Percentiles rank a stretch among this genome's conserved stretches.
These are phyloP conservation scores for Pyrenochaeta sp. DNA, from an alignment of 2,329 filamentous ascomycete genomes.

Conservation along the genomic window DNA sequence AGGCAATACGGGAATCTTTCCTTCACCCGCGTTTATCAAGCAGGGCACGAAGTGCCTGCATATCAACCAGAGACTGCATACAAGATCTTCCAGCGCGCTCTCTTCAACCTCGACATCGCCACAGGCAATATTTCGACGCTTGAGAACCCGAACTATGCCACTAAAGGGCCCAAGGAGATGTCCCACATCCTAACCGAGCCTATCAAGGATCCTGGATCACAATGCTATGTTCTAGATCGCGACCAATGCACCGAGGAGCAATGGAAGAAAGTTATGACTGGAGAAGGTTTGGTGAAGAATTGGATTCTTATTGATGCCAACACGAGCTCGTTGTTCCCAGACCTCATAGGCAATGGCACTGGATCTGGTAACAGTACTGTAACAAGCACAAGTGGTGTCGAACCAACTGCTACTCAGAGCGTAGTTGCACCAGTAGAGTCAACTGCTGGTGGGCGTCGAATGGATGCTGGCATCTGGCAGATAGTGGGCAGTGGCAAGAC, in stretches of 20 bases:
- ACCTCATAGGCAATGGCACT: constrained; percentile 24
- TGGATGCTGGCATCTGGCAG: too few relatives aligned
- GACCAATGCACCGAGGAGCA: constrained; percentile 41
- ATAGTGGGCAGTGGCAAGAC: too few relatives aligned
- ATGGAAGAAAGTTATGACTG: constrained; percentile 41
- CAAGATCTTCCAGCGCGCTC: constrained; percentile 61
- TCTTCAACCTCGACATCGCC: constrained; percentile 60
- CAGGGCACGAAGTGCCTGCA: constrained; percentile 61
- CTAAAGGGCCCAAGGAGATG: constrained; percentile 47
- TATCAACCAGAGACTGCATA: constrained; percentile 59
- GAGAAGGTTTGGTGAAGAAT: constrained; percentile 38
- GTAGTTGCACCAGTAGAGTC: too few relatives aligned
- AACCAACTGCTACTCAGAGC: too few relatives aligned
- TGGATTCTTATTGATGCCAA: constrained; percentile 47
- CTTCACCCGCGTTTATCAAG: constrained; percentile 60
- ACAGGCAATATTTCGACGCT: constrained; percentile 58
- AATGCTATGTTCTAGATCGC: constrained; percentile 42
- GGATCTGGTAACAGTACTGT: constrained; percentile 10
- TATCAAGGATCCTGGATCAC: constrained; percentile 48
- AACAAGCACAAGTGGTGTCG: constrained; percentile 6
- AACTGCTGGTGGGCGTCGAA: too few relatives aligned
- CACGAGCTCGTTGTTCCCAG: constrained; percentile 39
- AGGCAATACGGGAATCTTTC: constrained; percentile 75
- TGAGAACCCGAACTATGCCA: constrained; percentile 48
- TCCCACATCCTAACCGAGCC: constrained; percentile 56